Evolutionary conservation across 2,329 filamentous ascomycete genomes (phyloP), one percentile per base, ranked within the genome.

Genomic region (Neurospora sp.): DNA sequence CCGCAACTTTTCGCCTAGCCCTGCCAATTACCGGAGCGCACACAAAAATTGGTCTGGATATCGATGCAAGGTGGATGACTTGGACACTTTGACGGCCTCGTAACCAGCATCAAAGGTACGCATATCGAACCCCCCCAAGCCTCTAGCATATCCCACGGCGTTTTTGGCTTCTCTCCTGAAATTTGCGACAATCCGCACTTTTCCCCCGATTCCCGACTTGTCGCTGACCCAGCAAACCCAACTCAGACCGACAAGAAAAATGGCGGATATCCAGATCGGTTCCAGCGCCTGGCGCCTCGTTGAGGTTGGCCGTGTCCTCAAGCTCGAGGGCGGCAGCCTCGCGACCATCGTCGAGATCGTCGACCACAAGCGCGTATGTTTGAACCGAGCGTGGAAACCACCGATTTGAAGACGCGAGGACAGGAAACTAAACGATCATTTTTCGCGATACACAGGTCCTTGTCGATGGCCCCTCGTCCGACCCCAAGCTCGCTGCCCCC

Each of bases 301-400:
- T 83, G 94, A 99, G 91, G 92, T 97, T 84, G 96, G 96, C 90
- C 93, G 96, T 83, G 90, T 99, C 81, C 91, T 97, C 83, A 89
- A 97, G 83, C 90, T 98, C 86, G 91, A 92, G 84, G 84, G 87
- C 78, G 94, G 94, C 86, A 92, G 92, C 83, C 89, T 98, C 79
- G 96, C 94, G 80, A 87, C 90, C 80, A 95, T 99, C 81, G 93
- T 97, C 85, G 95, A 99, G 90, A 98, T 99, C 85, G 96, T 99
- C 86, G 96, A 99, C 87, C 95, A 99, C 91, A 97, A 97, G 90
- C 93, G 96, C 86, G 96, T 99, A 97, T 82, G 96, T 93, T 81
- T 71, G 57, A 70, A 68, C 74, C 69, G 66, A 69, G 66, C 67
- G 69, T 62, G 52, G 52, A 62, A 62, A 62, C 73, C 67, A 65